phyloP scores from a whole-genome alignment of 192 early-diverging fungal species.

The Fimicolochytrium jonesii region DNA sequence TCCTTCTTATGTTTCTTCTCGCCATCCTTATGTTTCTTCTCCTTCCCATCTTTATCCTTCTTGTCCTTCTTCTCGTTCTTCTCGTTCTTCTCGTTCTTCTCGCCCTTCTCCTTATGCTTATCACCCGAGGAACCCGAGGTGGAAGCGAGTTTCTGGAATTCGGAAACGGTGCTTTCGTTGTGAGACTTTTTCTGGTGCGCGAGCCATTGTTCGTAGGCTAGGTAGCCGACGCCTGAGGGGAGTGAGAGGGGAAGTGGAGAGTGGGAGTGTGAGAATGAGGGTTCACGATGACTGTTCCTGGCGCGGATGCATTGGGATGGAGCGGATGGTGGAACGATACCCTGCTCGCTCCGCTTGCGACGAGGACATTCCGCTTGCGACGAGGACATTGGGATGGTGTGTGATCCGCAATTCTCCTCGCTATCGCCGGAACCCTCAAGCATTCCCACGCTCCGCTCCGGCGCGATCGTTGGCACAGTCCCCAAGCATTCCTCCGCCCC shows the following conservation, averaged over 20 bases:
- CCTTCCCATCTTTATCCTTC: slow-evolving; percentile 11
- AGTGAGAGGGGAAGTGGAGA: neutral
- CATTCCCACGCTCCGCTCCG: too few relatives aligned
- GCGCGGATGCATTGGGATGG: too few relatives aligned
- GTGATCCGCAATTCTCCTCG: too few relatives aligned
- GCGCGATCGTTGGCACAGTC: too few relatives aligned
- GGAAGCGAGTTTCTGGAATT: slow-evolving; percentile 19
- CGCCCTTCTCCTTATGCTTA: neutral
- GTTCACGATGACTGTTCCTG: too few relatives aligned
- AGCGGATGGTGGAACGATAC: too few relatives aligned
- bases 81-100: slow-evolving; percentile 1
- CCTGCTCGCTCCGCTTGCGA: too few relatives aligned
- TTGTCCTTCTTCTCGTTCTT: slow-evolving; percentile 2
- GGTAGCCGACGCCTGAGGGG: slow-evolving; percentile 14
- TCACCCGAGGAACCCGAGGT: neutral
- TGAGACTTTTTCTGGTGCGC: slow-evolving; percentile 34
- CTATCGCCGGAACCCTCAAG: too few relatives aligned
- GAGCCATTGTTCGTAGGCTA: slow-evolving; percentile 27
- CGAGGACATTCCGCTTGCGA: too few relatives aligned
- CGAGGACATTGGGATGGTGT: too few relatives aligned
- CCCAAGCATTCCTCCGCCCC: too few relatives aligned
- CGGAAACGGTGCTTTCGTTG: slow-evolving; percentile 15
- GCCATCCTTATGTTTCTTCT: slow-evolving; percentile 14
- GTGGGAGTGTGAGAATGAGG: neutral
- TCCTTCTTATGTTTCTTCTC: slow-evolving; percentile 13